These are phyloP conservation scores for Tuber brumale DNA, from an alignment of 495 filamentous ascomycete species.

Conservation along the genomic window DNA sequence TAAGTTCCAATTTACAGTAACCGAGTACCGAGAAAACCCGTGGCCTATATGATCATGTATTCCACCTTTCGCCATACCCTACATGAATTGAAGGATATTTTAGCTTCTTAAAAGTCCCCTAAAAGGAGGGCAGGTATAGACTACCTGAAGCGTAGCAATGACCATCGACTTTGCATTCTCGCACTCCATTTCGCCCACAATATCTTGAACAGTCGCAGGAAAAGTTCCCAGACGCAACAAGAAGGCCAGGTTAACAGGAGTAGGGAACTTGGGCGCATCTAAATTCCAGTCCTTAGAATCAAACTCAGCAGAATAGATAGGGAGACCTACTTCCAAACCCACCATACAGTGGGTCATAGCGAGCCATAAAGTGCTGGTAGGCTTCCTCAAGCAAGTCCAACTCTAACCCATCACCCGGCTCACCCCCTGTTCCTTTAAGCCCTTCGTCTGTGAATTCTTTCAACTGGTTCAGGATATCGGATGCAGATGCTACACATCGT, in stretches of 20 bases:
- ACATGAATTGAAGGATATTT: constrained; percentile 6
- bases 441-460: constrained; percentile 62
- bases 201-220: constrained; percentile 64
- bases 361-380: constrained; percentile 66
- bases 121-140: neutral
- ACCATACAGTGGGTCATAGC: constrained; percentile 70
- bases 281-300: constrained; percentile 25
- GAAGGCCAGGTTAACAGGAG: constrained; percentile 75
- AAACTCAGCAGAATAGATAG: neutral
- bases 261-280: constrained; percentile 79
- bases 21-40: constrained; percentile 84
- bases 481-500: constrained; percentile 70
- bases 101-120: constrained; percentile 29
- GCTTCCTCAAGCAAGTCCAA: constrained; percentile 89
- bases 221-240: constrained; percentile 70
- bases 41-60: constrained; percentile 89
- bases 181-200: constrained; percentile 78
- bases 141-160: constrained; percentile 59
- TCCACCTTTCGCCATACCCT: constrained; percentile 73
- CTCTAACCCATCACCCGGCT: constrained; percentile 62
- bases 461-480: constrained; percentile 71
- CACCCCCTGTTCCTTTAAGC: constrained; percentile 47
- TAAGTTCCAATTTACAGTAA: constrained; percentile 82
- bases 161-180: constrained; percentile 72
- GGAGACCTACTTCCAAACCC: constrained; percentile 58